Conservation (phyloP, 1,139 yeast species). For the Scheffersomyces insectosa region DNA sequence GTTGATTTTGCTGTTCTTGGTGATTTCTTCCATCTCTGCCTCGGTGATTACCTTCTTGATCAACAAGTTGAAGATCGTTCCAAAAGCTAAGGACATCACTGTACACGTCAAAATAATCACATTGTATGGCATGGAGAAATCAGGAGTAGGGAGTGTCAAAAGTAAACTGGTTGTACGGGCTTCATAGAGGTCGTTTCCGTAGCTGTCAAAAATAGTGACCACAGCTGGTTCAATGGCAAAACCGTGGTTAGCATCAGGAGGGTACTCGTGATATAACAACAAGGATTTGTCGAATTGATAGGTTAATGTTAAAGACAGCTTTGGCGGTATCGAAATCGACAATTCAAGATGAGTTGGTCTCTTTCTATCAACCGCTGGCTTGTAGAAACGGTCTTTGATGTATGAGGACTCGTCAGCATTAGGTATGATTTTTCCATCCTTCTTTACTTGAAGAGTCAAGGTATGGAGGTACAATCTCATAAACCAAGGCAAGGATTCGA, state of each 20-base stretch:
- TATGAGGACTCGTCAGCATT: slow-evolving; percentile 26
- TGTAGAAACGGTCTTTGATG: slow-evolving; percentile 58
- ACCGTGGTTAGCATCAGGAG: slow-evolving; percentile 99
- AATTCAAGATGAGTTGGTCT: slow-evolving; percentile 87
- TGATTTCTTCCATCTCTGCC: slow-evolving; percentile 60
- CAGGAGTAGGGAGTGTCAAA: slow-evolving; percentile 92
- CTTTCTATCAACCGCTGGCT: slow-evolving; percentile 77
- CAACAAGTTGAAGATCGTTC: slow-evolving; percentile 77
- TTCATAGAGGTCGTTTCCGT: slow-evolving; percentile 44
- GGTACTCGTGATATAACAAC: slow-evolving; percentile 85
- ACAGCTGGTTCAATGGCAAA: slow-evolving; percentile 93
- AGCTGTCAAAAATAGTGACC: slow-evolving; percentile 47
- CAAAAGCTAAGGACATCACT: slow-evolving; percentile 88
- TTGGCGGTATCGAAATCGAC: slow-evolving; percentile 61
- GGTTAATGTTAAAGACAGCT: slow-evolving; percentile 59
- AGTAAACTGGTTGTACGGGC: slow-evolving; percentile 83
- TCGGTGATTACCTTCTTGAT: slow-evolving; percentile 77
- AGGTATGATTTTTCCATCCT: slow-evolving; percentile 18
- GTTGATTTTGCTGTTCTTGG: slow-evolving; percentile 25
- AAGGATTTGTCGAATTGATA: slow-evolving; percentile 87
- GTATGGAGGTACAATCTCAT: slow-evolving; percentile 83
- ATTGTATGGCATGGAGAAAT: slow-evolving; percentile 98
- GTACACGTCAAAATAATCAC: slow-evolving; percentile 95
- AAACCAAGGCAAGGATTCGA: slow-evolving; percentile 92
- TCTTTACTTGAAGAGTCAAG: slow-evolving; percentile 30